Evolutionary conservation across 805 yeast genomes (phyloP), one percentile per base, ranked within the genome.

Genomic region (Jamesozyma gamospora): DNA sequence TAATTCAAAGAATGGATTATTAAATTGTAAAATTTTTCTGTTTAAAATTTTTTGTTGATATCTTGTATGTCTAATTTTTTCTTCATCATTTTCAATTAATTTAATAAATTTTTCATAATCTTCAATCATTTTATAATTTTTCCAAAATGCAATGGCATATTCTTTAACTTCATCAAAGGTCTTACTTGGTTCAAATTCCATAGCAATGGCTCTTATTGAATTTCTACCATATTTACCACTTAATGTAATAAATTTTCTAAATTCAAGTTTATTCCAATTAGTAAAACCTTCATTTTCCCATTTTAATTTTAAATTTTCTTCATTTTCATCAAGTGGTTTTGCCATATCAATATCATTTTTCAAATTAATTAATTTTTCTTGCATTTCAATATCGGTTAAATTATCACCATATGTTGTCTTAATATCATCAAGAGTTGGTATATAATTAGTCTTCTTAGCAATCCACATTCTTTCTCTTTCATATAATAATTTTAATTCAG

Each of bases 51-150:
- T 94, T 55, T 78, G 82, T 53, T 87, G 96, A 25, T 77, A 63
- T 49, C 71, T 72, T 9, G 72, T 56, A 51, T 76, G 78, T 37
- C 77, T 68, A 19, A 83, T 71, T 58, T 75, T 82, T 43, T 87
- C 96, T 58, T 92, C 97, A 9, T 97, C 98, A 3, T 74, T 71
- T 54, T 87, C 95, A 46, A 92, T 86, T 52, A 78, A 87, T 16
- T 72, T 67, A 37, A 90, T 64, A 56, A 80, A 85, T 46, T 84
- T 74, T 49, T 92, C 98, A 61, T 80, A 79, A 12, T 95, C 95
- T 28, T 92, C 97, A 45, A 92, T 81, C 47, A 78, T 82, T 35
- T 74, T 67, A 54, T 77, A 83, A 41, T 82, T 73, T 19, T 68
- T 51, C 98, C 97, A 92, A 58, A 92, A 92, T 5, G 73, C 82